Evolutionary conservation across 2,329 filamentous ascomycete genomes (phyloP), one percentile per base, ranked within the genome.

Genomic region (Cadophora malorum): DNA sequence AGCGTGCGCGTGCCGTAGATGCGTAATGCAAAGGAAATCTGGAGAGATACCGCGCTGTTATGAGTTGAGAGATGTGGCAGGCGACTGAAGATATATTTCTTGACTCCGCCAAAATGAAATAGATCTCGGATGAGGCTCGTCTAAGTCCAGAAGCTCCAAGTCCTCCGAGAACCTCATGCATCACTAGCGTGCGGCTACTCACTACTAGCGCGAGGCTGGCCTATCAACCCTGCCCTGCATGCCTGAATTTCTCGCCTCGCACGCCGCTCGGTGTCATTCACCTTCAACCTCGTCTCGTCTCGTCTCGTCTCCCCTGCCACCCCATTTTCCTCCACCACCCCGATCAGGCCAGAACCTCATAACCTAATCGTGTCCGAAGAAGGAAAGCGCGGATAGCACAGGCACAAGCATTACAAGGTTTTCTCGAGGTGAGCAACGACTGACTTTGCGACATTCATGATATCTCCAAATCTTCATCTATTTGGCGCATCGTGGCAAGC

Each of bases 351-450:
- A 61, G 55, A 50, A 53, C 35, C 52, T 47, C 56, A 38, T 9
- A 45, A 23, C 45, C 47, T 33, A 38, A 38, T 9, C 49, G 35
- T 52, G 35, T 56, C 50, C 50, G 38, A 55, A 47, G 50, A 61
- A 60, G 58, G 60, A 64, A 64, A 56, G 63, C 50, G 62, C 16
- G 45, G 49, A 21, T 21, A 49, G 45, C 45, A 49, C 19, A 49
- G 59, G 59, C 55, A 58, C 58, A 47, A 56, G 50, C 69, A 69
- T 67, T 64, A 63, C 64, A 45, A 41, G 35, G 9, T 62, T 69
- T 63, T 68, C 67, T 66, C 52, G 64, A 75, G 74, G 74, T 75
- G 72, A 75, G 74, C 72, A 68, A 67, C 70, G 67, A 73, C 68
- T 66, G 66, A 73, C 68, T 65, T 65, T 67, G 65, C 67, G 63